Conservation (phyloP, 2,329 filamentous ascomycete genomes). For the Sphaerulina populicola region DNA sequence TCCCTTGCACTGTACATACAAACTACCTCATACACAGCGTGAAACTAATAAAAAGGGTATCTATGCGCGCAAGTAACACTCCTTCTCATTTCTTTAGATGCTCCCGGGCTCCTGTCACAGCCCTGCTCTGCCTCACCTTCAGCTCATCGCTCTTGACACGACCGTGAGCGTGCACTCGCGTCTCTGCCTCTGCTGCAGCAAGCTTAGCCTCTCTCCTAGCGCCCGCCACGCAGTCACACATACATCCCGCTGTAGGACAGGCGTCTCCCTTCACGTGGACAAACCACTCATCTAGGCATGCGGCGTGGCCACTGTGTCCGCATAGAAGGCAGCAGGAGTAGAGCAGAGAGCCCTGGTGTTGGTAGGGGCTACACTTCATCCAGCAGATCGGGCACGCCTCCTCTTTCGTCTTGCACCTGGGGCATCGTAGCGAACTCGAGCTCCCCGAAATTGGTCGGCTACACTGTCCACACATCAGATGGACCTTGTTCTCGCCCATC, state of each 20-base stretch:
- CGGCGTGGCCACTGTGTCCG: conserved; percentile 52
- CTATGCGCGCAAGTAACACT: no score
- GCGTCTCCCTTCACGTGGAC: conserved; percentile 44
- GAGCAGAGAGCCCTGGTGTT: conserved; percentile 26
- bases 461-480: conserved; percentile 50
- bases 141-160: conserved; percentile 33
- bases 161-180: conserved; percentile 28
- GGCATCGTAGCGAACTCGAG: conserved; percentile 47
- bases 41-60: no score
- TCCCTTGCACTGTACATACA: no score
- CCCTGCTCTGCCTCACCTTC: conserved; percentile 38
- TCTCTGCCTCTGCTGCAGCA: conserved; percentile 31
- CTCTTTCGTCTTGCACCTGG: conserved; percentile 33
- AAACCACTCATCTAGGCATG: conserved; percentile 52
- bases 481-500: conserved; percentile 47
- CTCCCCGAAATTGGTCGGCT: conserved; percentile 45
- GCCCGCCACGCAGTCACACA: conserved; percentile 46
- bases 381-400: conserved; percentile 40
- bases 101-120: conserved; percentile 35
- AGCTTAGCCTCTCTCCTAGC: conserved; percentile 14
- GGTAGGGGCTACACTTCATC: conserved; percentile 37
- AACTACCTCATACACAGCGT: no score
- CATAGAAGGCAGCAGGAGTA: conserved; percentile 48
- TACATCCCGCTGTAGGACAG: conserved; percentile 52
- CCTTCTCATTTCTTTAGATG: conserved; percentile 10